Evolutionary conservation across 495 filamentous ascomycete genomes (phyloP), one percentile per base, ranked within the genome.

Genomic region (Elasticomyces elasticus): DNA sequence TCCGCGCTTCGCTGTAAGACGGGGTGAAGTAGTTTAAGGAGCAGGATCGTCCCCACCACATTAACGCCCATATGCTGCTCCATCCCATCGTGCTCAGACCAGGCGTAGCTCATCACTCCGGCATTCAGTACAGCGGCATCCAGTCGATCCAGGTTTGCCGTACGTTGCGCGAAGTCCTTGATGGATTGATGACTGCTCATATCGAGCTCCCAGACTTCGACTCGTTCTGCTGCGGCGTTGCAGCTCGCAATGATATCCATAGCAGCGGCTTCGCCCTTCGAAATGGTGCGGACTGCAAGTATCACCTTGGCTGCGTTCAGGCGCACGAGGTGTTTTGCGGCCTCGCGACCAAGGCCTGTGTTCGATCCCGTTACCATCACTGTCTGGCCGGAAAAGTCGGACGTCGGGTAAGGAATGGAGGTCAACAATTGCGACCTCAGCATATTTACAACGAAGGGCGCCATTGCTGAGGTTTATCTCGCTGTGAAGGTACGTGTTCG

Each of bases 161-260:
- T 67, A 0, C 70, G 68, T 33, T 58, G 49, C 11, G 72, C 74
- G 44, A 81, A 80, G 3, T 47, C 60, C 44, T 71, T 65, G 23
- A 79, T 69, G 42, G 71, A 75, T 22, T 67, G 62, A 59, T 73
- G 78, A 48, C 51, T 69, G 55, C 59, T 64, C 72, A 80, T 74
- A 48, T 82, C 79, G 0, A 82, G 69, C 46, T 72, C 63, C 75
- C 74, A 79, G 9, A 80, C 71, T 52, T 76, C 64, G 5, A 80
- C 65, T 22, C 20, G 3, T 13, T 28, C 4, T 1, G 25, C 2
- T 4, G 44, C 26, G 7, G 40, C 7, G 3, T 41, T 35, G 26
- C 38, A 52, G 1, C 50, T 49, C 5, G 22, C 5, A 10, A 59
- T 23, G 50, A 58, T 59, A 26, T 55, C 49, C 26, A 49, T 20